Base-by-base conservation (phyloP, 2,329 filamentous ascomycete species). In the Lachnellula hyalina region DNA sequence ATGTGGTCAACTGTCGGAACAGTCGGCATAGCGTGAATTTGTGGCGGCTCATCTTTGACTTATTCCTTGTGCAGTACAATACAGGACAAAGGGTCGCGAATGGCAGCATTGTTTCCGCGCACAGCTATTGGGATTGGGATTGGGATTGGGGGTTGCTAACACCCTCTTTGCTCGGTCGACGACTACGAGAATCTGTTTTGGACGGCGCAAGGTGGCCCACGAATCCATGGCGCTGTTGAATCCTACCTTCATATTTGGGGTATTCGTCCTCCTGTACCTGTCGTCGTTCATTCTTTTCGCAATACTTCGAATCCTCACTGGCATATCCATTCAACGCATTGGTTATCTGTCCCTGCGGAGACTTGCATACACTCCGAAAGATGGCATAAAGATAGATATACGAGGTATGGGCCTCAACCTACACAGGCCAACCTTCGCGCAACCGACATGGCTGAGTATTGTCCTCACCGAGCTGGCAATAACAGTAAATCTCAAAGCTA, bases 381-480 rank as follows among this genome's bases (percentile, higher is more conserved):
- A 96, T 81, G 94, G 94, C 64, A 77, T 96, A 67, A 87, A 87
- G 66, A 84, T 99, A 71, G 90, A 96, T 71, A 85, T 99, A 54
- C 85, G 94, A 49, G 90, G 92, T 49, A 78, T 99, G 51, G 91
- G 94, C 45, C 78, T 99, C 65, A 87, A 89, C 54, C 73, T 97
- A 60, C 94, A 99, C 73, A 85, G 92, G 4, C 94, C 94, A 12
- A 97, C 94, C 5, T 97, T 99, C 73, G 90, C 93, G 47, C 91
- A 97, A 71, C 94, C 94, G 45, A 97, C 95, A 59, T 97, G 93
- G 91, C 77, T 96, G 65, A 97, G 92, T 70, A 79, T 99, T 49
- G 89, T 94, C 8, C 74, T 99, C 56, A 89, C 84, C 65, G 94
- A 96, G 68, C 77, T 96, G 49, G 88, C 85, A 49, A 79, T 99